Conservation (phyloP, 1,284 basidiomycete genomes). For the Lignosus rhinocerotis region DNA sequence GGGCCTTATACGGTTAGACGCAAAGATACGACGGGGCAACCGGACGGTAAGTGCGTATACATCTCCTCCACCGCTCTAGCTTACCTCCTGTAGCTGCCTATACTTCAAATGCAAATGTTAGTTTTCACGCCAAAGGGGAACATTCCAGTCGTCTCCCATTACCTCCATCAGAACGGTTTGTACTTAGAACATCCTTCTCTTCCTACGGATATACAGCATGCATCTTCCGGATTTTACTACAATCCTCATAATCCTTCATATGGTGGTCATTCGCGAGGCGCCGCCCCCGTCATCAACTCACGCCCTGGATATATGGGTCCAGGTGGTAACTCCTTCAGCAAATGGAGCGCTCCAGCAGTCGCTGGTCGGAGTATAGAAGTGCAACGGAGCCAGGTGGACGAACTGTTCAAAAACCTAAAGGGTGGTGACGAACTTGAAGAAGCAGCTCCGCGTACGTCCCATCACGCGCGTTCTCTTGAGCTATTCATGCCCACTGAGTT, state of each 20-base stretch:
- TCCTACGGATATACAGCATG: conserved; percentile 55
- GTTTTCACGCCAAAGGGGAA: conserved; percentile 93
- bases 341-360: conserved; percentile 63
- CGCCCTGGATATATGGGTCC: conserved; percentile 44
- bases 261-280: conserved; percentile 56
- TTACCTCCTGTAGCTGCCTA: conserved; percentile 57
- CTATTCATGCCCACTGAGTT: conserved; percentile 22
- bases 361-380: conserved; percentile 86
- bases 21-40: conserved; percentile 66
- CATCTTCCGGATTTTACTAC: conserved; percentile 71
- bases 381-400: conserved; percentile 91
- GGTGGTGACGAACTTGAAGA: conserved; percentile 86
- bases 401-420: conserved; percentile 87
- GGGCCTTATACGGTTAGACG: conserved; percentile 84
- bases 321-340: conserved; percentile 40
- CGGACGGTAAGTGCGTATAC: conserved; percentile 51
- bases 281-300: conserved; percentile 39
- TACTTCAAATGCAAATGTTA: conserved; percentile 82
- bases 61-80: background rate
- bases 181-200: conserved; percentile 81
- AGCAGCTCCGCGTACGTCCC: conserved; percentile 74
- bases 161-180: conserved; percentile 67
- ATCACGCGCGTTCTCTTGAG: background rate
- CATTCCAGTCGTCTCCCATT: conserved; percentile 77
- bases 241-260: conserved; percentile 88